Base-by-base conservation (phyloP, 2,329 filamentous ascomycete genomes). In the Fusarium sacchari region DNA sequence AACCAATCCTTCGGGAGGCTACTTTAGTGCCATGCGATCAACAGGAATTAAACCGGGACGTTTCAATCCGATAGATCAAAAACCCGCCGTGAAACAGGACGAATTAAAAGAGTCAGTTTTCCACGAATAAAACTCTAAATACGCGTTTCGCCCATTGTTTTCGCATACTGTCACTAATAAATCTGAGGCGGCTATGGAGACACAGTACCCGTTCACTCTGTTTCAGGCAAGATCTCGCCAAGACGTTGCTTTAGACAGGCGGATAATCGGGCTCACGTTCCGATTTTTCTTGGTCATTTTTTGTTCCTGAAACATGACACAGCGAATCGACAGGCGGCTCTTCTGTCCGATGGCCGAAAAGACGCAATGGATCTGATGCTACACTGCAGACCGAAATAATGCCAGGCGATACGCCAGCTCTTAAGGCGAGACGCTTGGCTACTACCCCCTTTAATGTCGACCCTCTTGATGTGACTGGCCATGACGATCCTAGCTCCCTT, bases 271-370 rank as follows among this genome's bases (percentile, higher is more conserved):
- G 64, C 47, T 52, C 15, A 15, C 20, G 53, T 42, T 57, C 66
- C 66, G 66, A 22, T 39, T 43, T 69, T 49, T 53, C 30, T 49
- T 64, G 64, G 44, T 52, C 34, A 57, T 30, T 46, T 18, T n/a
- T 18, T n/a, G n/a, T 64, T 57, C 34, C 44, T 69, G 66, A 69
- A 69, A 69, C 64, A 39, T 57, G 58, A 52, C 43, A 50, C 58
- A 52, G 39, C 64, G 59, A 69, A 58, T 69, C 32, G 50, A 69
- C 44, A 64, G 50, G 42, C 66, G 66, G 66, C 59, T 64, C 43
- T 47, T 69, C 66, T 69, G 50, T 64, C 66, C 66, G 66, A 53
- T 64, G 64, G 36, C 66, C 66, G 58, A 42, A 44, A 40, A 52
- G 13, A 52, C 32, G 22, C 44, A 28, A 36, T 28, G 28, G 37